Base-by-base conservation (phyloP, 176 grass and related monocot species). In the Saccharum spontaneum region DNA sequence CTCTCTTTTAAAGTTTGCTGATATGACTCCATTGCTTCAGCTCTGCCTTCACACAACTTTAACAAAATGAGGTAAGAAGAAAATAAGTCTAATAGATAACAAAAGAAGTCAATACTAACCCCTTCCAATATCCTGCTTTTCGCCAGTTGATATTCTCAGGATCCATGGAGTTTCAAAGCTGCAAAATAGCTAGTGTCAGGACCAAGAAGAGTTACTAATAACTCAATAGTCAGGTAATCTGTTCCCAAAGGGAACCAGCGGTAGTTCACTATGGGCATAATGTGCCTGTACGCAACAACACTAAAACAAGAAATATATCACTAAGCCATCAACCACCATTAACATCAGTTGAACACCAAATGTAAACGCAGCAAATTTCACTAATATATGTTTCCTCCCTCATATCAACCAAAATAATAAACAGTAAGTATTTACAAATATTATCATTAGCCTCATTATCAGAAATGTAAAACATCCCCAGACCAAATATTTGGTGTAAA, bases 161-260 rank as follows among this genome's bases (percentile, higher is more conserved):
- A 92, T 79, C 96, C 89, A 95, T n/a, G 78, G 85, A 55, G 74
- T 79, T 79, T 94, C 91, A 89, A 95, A 95, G 60, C 91, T 94
- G 78, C 30, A 90, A 73, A 84, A 77, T 6, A 64, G 60, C 40
- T 49, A 79, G 59, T 77, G 38, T 86, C 79, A 71, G 75, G 55
- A 82, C 61, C 62, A 88, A 40, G 26, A 82, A 84, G 18, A 22
- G 80, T 49, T 77, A 26, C 16, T 69, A 77, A 17, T 1, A 76
- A 60, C 13, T 62, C 39, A 38, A 75, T 26, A 63, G 4, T 39
- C 20, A 79, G 12, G 75, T 83, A 11, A 60, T 24, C 76, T 87
- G 23, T 78, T 37, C 17, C 14, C 41, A 67, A 57, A 9, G 52
- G 48, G 66, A 73, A 64, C 34, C 18, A 73, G 7, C 10, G 20